A percentile compares a stretch with the other conserved stretches of the same genome.
These are phyloP conservation scores for Coccomyxa subellipsoidea DNA, from an alignment of 163 green algal species.

Conservation along the genomic window DNA sequence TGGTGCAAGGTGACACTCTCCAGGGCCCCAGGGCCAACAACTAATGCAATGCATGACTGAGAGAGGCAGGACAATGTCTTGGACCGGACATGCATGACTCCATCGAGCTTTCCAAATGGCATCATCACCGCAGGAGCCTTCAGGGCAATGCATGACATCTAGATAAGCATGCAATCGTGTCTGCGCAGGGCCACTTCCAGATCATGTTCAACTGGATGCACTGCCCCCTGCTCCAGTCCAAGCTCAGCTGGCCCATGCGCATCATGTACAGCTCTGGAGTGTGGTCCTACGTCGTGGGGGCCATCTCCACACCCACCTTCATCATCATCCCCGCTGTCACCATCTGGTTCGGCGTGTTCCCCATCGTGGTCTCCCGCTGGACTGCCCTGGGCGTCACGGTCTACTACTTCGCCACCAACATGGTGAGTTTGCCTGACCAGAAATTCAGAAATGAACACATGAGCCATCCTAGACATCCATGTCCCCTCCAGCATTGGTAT, in stretches of 20 bases:
- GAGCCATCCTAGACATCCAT: no score
- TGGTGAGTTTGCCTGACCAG: not conserved
- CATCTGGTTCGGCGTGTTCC: conserved; percentile 64
- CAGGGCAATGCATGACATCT: not conserved
- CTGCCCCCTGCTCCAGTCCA: conserved; percentile 28
- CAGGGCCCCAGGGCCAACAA: no score
- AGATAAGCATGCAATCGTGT: not conserved
- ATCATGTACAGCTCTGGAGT: conserved; percentile 35
- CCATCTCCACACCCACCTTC: conserved; percentile 26
- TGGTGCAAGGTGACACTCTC: conserved; percentile 49
- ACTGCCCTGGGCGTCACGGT: conserved; percentile 54
- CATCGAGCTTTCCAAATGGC: not conserved
- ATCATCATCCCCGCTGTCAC: conserved; percentile 37
- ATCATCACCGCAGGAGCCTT: not conserved
- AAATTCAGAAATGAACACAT: no score
- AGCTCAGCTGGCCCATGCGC: conserved; percentile 28
- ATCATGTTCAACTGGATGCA: conserved; percentile 30
- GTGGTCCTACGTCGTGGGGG: conserved; percentile 39
- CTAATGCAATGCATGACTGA: no score
- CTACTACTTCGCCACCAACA: conserved; percentile 47
- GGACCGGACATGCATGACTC: no score
- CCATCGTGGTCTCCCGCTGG: conserved; percentile 66
- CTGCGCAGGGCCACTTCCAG: conserved; percentile 14
- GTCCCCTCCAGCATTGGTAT: no score
- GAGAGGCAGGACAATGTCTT: no score